Evolutionary conservation across 2,329 filamentous ascomycete species (phyloP), one percentile per base, ranked within the genome.

Genomic region (Hymenoscyphus fructigenus): DNA sequence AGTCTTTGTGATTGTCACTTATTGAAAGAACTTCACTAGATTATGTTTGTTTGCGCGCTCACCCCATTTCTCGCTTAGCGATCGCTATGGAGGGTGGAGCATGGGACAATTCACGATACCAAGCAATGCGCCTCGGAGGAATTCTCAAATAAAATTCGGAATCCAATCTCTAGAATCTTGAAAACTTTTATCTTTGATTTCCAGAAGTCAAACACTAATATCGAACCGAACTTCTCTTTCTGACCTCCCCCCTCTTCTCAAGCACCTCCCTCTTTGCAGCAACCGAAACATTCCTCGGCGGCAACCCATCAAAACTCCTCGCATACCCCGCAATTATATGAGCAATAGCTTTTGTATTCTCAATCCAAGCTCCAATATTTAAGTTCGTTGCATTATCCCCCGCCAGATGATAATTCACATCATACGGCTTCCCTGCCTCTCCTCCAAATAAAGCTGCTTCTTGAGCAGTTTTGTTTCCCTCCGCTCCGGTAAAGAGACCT

Each of bases 401-500:
- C 38, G 87, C 78, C 75, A 85, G 79, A 73, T 88, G 84, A 72
- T 87, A 86, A 79, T 83, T 84, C n/a, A 80, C 78, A 71, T 88
- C 82, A 66, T 85, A 84, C 78, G 81, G 50, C 23, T 82, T 78
- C 28, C 84, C 89, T 0, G 85, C 88, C 67, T 81, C 78, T 32
- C 91, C 91, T 20, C 91, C 90, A 74, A 92, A 93, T 76, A 86
- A 77, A 32, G 78, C 79, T 1, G 78, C 84, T 74, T 93, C 88
- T 36, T 85, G 82, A 59, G 82, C 78, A 0, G 89, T 91, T 84
- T 92, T 93, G 78, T 91, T 76, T 15, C 84, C 88, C 76, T 93
- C 90, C 1, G 91, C 90, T 44, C 91, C 91, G 1, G 90, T 91
- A 61, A 89, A 89, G 65, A 93, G 85, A 29, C 91, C 91, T 14